Evolutionary conservation across 805 yeast species (phyloP).

Genomic region (Candida nonsorbophila): DNA sequence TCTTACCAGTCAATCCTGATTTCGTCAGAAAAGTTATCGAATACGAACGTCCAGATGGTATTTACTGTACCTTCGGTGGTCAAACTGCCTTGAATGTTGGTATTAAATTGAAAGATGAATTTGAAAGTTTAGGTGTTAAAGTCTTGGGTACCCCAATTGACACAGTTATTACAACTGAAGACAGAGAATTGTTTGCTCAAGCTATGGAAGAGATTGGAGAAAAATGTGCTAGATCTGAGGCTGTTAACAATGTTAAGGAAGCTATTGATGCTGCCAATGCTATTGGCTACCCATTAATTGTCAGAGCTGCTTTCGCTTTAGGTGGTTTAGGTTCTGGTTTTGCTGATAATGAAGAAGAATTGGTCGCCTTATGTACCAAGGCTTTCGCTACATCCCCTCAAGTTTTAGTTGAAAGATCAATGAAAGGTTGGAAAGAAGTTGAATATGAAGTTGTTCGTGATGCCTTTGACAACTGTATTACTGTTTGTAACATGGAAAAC

Average conservation of each 20-base stretch:
- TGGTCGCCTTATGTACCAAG: constrained; percentile 76
- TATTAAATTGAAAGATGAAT: constrained; percentile 91
- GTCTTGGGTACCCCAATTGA: constrained; percentile 97
- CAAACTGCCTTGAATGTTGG: constrained; percentile 97
- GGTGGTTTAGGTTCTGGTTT: constrained; percentile 99
- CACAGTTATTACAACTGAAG: constrained; percentile 95
- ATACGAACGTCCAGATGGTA: constrained; percentile 95
- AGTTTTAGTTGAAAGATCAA: constrained; percentile 90
- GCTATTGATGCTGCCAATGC: constrained; percentile 84
- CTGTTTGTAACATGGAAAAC: constrained; percentile 99
- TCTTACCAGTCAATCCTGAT: constrained; percentile 94
- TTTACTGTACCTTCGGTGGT: constrained; percentile 94
- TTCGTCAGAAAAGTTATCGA: constrained; percentile 93
- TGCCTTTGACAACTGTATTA: constrained; percentile 92
- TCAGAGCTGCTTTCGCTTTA: constrained; percentile 93
- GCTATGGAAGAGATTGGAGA: constrained; percentile 93
- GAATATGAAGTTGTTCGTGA: constrained; percentile 98
- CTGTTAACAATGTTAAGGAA: constrained; percentile 89
- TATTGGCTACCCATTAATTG: constrained; percentile 94
- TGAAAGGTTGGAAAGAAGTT: constrained; percentile 99
- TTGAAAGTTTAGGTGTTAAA: constrained; percentile 84
- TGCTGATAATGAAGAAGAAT: constrained; percentile 77
- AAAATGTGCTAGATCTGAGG: constrained; percentile 94
- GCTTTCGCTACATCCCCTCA: constrained; percentile 97
- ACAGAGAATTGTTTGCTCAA: constrained; percentile 91